Evolutionary conservation across 2,329 filamentous ascomycete genomes (phyloP), one percentile per base, ranked within the genome.

Genomic region (Hypoxylon sp.): DNA sequence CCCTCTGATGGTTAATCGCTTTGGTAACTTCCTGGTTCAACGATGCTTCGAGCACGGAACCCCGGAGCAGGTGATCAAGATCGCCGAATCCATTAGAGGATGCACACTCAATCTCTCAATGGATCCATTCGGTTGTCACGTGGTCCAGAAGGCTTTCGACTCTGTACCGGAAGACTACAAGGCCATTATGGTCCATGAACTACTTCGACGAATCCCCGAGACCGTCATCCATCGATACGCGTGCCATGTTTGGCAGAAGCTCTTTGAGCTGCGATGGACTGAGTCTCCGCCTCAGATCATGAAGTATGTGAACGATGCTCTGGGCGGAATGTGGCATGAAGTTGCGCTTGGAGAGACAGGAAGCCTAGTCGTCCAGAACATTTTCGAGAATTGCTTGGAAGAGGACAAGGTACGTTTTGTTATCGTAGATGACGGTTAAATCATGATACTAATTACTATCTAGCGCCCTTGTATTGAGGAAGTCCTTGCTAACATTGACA

Each of bases 221-320:
- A 99, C 96, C 2, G 94, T 99, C 71, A 96, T 99, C 78, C 97
- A 99, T 82, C 92, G 97, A 73, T 99, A 99, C 82, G 96, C 96
- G 65, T 99, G 96, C 77, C 96, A 99, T 80, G 96, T 99, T 70
- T 99, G 96, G 96, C 96, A 99, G 84, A 99, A 99, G 85, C 88
- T 99, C 29, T 99, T 99, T 79, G 96, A 99, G 81, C 88, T 99
- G 74, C 92, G 96, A 77, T 99, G 96, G 96, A 94, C 91, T 70
- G 92, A 94, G 75, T 93, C 94, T 42, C 96, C 96, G 46, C 96
- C 96, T 24, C 94, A 98, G 81, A 97, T 99, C 81, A 99, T 99
- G 96, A 93, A 92, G 76, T 97, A 93, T 76, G 97, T 99, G 81
- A 99, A 99, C 77, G 94, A 98, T 74, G 92, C 96, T 67, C 87